Evolutionary conservation across 2,329 filamentous ascomycete species (phyloP).

Genomic region (Periconia digitata): DNA sequence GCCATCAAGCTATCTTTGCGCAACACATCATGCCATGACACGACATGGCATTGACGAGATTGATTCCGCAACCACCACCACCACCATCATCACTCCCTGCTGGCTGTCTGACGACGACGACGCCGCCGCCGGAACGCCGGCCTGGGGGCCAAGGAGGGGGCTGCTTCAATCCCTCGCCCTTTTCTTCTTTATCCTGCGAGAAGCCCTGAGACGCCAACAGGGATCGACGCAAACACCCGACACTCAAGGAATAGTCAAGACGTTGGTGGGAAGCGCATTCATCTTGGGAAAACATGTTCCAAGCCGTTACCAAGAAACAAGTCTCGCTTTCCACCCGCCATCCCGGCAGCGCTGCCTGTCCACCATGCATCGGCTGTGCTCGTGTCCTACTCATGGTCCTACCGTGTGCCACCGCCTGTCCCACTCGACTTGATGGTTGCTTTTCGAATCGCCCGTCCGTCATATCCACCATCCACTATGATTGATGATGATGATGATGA

Average conservation of each 20-base stretch:
- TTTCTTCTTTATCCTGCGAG: conserved; percentile 23
- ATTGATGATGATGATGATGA: too few relatives aligned
- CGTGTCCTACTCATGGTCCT: neutral
- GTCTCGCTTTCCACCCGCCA: conserved; percentile 1
- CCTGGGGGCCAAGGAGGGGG: conserved; percentile 17
- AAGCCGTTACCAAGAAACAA: conserved; percentile 5
- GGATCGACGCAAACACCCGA: conserved; percentile 1
- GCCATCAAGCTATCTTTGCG: conserved; percentile 15
- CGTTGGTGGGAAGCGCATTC: conserved; percentile 1
- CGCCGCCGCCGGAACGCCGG: too few relatives aligned
- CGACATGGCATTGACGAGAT: neutral
- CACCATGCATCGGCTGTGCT: neutral
- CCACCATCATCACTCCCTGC: too few relatives aligned
- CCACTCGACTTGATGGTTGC: too few relatives aligned
- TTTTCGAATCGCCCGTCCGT: too few relatives aligned
- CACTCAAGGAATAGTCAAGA: conserved; percentile 9
- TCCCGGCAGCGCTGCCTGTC: neutral
- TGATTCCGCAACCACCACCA: neutral
- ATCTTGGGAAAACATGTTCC: conserved; percentile 4
- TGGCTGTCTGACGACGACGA: too few relatives aligned
- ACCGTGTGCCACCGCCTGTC: too few relatives aligned
- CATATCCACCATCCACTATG: too few relatives aligned
- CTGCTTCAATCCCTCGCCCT: too few relatives aligned
- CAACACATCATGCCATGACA: neutral
- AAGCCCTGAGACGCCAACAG: conserved; percentile 6